Conservation (phyloP, 1,139 yeast species). For the Yamadazyma siamensis region DNA sequence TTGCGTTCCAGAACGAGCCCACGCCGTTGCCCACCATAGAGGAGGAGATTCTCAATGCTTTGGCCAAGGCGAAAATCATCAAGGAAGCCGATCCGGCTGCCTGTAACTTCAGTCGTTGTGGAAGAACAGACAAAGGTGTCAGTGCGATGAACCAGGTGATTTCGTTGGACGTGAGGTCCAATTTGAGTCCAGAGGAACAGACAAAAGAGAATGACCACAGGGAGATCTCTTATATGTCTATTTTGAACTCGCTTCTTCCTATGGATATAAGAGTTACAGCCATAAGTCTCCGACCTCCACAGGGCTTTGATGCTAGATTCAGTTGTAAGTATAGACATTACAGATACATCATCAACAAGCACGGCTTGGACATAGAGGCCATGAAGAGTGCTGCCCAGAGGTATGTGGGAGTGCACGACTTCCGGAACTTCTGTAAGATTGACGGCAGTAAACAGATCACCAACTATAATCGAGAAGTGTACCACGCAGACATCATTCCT, state of each 20-base stretch:
- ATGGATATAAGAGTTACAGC: slow-evolving; percentile 79
- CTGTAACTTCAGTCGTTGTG: slow-evolving; percentile 83
- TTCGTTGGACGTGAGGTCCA: slow-evolving; percentile 72
- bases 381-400: slow-evolving; percentile 70
- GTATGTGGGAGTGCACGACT: slow-evolving; percentile 80
- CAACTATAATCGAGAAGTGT: slow-evolving; percentile 62
- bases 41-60: slow-evolving; percentile 66
- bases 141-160: slow-evolving; percentile 96
- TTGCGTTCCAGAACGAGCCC: slow-evolving; percentile 73
- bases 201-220: slow-evolving; percentile 49
- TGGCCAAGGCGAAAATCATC: slow-evolving; percentile 65
- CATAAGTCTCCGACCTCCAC: slow-evolving; percentile 78
- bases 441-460: slow-evolving; percentile 93
- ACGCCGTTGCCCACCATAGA: slow-evolving; percentile 89
- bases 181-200: slow-evolving; percentile 56
- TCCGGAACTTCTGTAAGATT: slow-evolving; percentile 88
- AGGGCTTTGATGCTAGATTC: slow-evolving; percentile 85
- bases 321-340: slow-evolving; percentile 84
- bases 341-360: slow-evolving; percentile 64
- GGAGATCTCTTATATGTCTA: slow-evolving; percentile 75
- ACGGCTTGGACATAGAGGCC: slow-evolving; percentile 53
- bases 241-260: slow-evolving; percentile 77
- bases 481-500: slow-evolving; percentile 47
- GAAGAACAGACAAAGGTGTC: slow-evolving; percentile 95
- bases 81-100: slow-evolving; percentile 58